These are phyloP conservation scores for Phialophora macrospora DNA, from an alignment of 2,329 filamentous ascomycete genomes.

Conservation along the genomic window DNA sequence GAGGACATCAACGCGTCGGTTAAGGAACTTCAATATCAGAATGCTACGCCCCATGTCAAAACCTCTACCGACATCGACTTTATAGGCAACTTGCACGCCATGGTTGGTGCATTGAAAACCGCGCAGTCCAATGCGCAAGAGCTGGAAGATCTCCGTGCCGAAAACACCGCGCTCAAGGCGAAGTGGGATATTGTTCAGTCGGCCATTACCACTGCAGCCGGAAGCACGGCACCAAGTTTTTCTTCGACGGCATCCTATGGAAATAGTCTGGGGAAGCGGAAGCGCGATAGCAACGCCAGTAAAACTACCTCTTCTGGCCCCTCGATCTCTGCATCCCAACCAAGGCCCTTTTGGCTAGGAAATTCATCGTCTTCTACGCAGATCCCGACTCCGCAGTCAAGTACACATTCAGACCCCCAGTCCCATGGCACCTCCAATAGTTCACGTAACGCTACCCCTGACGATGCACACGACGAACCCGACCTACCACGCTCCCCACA, in stretches of 20 bases:
- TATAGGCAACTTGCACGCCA: constrained; percentile 15
- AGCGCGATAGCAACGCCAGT: constrained; percentile 21
- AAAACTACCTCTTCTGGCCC: background rate
- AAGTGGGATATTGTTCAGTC: constrained; percentile 31
- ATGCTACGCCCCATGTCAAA: background rate
- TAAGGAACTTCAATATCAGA: constrained; percentile 25
- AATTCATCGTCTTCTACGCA: constrained; percentile 13
- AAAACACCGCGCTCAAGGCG: constrained; percentile 36
- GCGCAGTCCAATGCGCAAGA: constrained; percentile 26
- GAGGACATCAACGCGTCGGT: constrained; percentile 31
- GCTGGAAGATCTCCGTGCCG: constrained; percentile 29
- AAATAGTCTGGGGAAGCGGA: constrained; percentile 33
- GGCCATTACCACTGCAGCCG: constrained; percentile 17
- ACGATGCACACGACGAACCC: background rate
- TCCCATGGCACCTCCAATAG: constrained; percentile 10
- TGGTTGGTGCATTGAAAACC: constrained; percentile 23
- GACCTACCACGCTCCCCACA: background rate
- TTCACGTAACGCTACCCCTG: constrained; percentile 12
- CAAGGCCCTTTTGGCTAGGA: background rate
- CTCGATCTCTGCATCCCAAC: background rate
- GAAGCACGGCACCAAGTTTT: background rate
- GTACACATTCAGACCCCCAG: constrained; percentile 18
- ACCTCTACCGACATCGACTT: constrained; percentile 6
- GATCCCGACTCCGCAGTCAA: constrained; percentile 27
- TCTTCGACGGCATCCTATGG: background rate